A percentile compares a stretch with the other conserved stretches of the same genome.
Evolutionary conservation across 2,329 filamentous ascomycete species (phyloP).

Genomic region (Lasiodiplodia sp.): DNA sequence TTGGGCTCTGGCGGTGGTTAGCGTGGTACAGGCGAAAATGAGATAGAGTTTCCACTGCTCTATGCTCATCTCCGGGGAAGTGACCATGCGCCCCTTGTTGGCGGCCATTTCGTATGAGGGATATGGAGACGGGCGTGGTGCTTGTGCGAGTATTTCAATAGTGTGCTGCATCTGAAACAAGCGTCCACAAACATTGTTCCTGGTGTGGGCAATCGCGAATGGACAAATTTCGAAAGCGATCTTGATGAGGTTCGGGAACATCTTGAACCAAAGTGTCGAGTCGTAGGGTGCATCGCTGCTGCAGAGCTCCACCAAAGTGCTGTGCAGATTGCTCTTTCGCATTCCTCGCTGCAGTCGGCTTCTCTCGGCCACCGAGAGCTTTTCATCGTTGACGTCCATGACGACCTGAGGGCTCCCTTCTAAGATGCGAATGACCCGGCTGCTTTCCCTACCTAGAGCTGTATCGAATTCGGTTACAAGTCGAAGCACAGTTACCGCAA

Average conservation of each 20-base stretch:
- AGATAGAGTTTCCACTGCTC: conserved; percentile 99
- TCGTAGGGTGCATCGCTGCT: conserved; percentile 96
- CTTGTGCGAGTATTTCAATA: conserved; percentile 81
- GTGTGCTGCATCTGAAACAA: conserved; percentile 91
- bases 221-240: conserved; percentile 91
- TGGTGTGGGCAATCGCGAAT: conserved; percentile 86
- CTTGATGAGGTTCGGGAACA: conserved; percentile 93
- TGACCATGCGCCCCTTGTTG: conserved; percentile 63
- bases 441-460: conserved; percentile 81
- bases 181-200: conserved; percentile 91
- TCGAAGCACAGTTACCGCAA: conserved; percentile 89
- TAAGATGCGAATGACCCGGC: conserved; percentile 87
- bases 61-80: conserved; percentile 84
- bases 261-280: conserved; percentile 94
- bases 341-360: conserved; percentile 91
- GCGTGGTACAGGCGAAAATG: conserved; percentile 94
- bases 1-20: conserved; percentile 79
- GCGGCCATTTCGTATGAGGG: conserved; percentile 69
- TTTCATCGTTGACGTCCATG: conserved; percentile 91
- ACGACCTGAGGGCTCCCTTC: conserved; percentile 88
- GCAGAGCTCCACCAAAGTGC: conserved; percentile 90
- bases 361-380: conserved; percentile 87
- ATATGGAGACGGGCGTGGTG: conserved; percentile 54
- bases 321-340: conserved; percentile 81
- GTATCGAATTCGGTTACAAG: conserved; percentile 93